Base-by-base conservation (phyloP, 208 protist species). In the Willaertia magna region DNA sequence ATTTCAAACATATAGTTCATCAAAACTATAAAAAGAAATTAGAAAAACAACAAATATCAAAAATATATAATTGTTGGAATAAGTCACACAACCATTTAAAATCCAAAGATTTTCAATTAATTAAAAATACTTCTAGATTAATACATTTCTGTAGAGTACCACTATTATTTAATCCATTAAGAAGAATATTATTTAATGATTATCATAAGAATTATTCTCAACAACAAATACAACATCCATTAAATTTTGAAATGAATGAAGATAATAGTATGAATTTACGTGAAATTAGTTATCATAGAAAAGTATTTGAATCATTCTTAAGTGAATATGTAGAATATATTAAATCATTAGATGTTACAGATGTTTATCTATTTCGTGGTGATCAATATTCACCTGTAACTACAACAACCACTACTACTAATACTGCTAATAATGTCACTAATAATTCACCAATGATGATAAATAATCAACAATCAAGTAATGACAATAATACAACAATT, bases 271-370 rank as follows among this genome's bases (percentile, higher is more conserved):
- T 39, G 1, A 83, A 55, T 40, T 18, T 42, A 26, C 20, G n/a
- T 47, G 78, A 83, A 55, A 83, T 83, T 55, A 14, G 22, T 9
- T 55, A 43, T 18, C 30, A 55, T 9, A 83, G 34, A 55, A 83
- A 83, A 22, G 46, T 83, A 55, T 83, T 83, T 22, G 78, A 83
- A 55, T 47, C n/a, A n/a, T 83, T 55, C 43, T 22, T 83, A 2
- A 42, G 46, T 4, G 78, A 83, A 83, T 83, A 83, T 55, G 78
- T 83, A 7, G 43, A 55, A 22, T 83, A 83, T 83, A 43, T 83
- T n/a, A 42, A 83, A 18, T 55, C 78, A 42, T 42, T 83, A 30
- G 46, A 42, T 43, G 43, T 83, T 30, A 44, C 40, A 51, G 76
- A 40, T 18, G 40, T 51, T 16, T 51, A 26, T 30, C 11, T 81